Conservation (phyloP, 306 rosid genomes). For the Argentina anserina region DNA sequence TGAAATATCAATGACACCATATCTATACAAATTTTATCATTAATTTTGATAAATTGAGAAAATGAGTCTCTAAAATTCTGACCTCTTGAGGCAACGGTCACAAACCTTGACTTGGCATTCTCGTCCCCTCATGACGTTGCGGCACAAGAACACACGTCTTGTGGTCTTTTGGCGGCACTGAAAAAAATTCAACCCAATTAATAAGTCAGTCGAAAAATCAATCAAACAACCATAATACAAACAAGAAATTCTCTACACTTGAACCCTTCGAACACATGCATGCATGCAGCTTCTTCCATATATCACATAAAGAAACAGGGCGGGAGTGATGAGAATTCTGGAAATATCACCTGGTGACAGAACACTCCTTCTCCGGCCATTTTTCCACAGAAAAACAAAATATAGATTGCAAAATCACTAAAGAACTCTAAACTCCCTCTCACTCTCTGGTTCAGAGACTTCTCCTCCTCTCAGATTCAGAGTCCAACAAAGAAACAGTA, state of each 20-base stretch:
- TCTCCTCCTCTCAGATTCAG: too few relatives aligned
- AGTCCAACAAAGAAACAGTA: neutral
- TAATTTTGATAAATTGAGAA: too few relatives aligned
- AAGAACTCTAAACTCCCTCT: neutral
- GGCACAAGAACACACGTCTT: neutral
- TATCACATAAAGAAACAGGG: neutral
- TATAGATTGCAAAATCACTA: too few relatives aligned
- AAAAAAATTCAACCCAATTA: too few relatives aligned
- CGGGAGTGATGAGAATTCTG: too few relatives aligned
- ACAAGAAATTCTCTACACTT: neutral
- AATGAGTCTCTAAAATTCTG: too few relatives aligned
- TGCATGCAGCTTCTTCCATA: neutral
- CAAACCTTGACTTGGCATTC: neutral
- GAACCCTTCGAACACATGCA: neutral
- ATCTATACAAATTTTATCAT: neutral
- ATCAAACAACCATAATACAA: neutral
- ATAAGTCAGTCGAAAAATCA: neutral
- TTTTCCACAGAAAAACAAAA: too few relatives aligned
- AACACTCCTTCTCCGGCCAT: neutral
- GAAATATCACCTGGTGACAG: neutral
- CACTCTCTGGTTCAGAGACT: too few relatives aligned
- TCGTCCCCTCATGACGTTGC: neutral
- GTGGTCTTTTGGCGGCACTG: neutral
- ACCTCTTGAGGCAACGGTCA: neutral
- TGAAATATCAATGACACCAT: too few relatives aligned